Evolutionary conservation across 2,329 filamentous ascomycete genomes (phyloP), one percentile per base, ranked within the genome.

Genomic region (Diaporthe destruens): DNA sequence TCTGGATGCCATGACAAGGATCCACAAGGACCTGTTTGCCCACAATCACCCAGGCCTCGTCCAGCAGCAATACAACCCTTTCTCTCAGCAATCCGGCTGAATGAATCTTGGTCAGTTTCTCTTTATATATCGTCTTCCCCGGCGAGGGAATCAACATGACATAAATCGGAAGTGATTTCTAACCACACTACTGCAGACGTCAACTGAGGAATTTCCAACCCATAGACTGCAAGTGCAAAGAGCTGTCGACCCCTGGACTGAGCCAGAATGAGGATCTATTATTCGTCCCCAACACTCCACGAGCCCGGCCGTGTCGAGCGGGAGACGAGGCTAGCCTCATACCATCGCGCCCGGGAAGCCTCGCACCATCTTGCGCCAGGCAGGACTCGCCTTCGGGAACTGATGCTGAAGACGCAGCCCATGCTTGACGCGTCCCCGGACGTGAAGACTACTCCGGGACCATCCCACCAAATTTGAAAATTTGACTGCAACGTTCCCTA

Each of bases 1-100:
- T 74, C 81, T 90, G 54, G 78, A 81, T 68, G 83, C 85, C 77
- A 88, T 90, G 86, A 81, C 83, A 59, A 87, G 86, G 80, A 86
- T 90, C 75, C 83, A 82, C 61, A 79, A 81, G 76, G 81, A 81
- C 75, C 76, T 85, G 51, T 75, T 79, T 34, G 75, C 77, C 34
- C 74, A 78, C 74, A 81, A 80, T 78, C 81, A 81, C 77, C 72
- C 76, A 42, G 75, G 77, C 25, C 73, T 75, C 57, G 72, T 76
- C 61, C 79, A 80, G 73, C 77, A 80, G 16, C 80, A 81, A 74
- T 79, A 79, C 73, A 80, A 80, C 61, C 81, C 81, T 18, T 82
- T 82, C 76, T 79, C 77, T 72, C 78, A 81, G 76, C 78, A 80
- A 72, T 77, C 79, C 77, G 79, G 81, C 77, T 84, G 79, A 81